phyloP scores from a whole-genome alignment of 495 filamentous ascomycete species.

The Talaromyces adpressus region DNA sequence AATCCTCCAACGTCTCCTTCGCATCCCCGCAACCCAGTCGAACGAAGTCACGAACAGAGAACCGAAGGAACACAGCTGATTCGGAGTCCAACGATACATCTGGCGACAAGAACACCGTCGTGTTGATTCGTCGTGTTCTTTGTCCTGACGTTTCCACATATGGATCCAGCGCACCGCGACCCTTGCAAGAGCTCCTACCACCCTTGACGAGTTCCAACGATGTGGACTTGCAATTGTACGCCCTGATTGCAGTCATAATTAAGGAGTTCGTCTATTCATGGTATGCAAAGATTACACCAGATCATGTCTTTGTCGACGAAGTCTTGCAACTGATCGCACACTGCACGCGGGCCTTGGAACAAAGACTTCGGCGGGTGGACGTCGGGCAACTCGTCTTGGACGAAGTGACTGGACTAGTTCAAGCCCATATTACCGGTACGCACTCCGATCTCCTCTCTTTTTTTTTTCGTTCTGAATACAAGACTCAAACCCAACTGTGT shows the following conservation, averaged over 20 bases:
- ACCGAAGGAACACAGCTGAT: conserved; percentile 17
- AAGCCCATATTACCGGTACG: conserved; percentile 75
- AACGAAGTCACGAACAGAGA: conserved; percentile 27
- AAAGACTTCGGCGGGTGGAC: conserved; percentile 74
- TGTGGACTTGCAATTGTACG: conserved; percentile 87
- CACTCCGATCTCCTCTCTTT: conserved; percentile 16
- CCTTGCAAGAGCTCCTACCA: conserved; percentile 75
- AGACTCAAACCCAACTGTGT: neutral
- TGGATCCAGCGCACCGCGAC: conserved; percentile 36
- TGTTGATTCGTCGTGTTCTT: conserved; percentile 60
- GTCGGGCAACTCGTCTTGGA: conserved; percentile 77
- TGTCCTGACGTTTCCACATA: conserved; percentile 45
- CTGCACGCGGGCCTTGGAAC: conserved; percentile 78
- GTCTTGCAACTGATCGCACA: conserved; percentile 84
- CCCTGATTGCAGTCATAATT: conserved; percentile 78
- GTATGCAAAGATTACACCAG: conserved; percentile 88
- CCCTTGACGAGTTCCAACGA: conserved; percentile 90
- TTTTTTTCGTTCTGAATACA: conserved; percentile 4
- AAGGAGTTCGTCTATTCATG: conserved; percentile 85
- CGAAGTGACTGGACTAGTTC: conserved; percentile 76
- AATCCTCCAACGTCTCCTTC: conserved; percentile 26
- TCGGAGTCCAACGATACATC: conserved; percentile 29
- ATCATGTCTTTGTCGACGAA: conserved; percentile 79
- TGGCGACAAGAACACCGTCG: conserved; percentile 49
- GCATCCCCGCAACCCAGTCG: conserved; percentile 23